phyloP scores from a whole-genome alignment of 2,329 filamentous ascomycete genomes.

The Acrodontium crateriforme region DNA sequence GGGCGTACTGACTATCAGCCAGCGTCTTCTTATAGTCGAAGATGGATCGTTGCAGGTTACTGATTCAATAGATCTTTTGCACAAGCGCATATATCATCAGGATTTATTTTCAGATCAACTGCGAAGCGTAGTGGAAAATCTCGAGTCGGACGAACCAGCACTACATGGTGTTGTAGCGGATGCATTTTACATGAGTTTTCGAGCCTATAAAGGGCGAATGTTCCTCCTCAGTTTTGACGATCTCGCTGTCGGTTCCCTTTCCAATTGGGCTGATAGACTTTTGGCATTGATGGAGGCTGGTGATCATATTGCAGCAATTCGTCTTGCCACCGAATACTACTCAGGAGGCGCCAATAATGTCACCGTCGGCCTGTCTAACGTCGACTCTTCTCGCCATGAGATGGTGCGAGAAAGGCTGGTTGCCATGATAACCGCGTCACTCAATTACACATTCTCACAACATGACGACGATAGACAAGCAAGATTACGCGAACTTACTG shows the following conservation, averaged over 20 bases:
- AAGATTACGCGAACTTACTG: slow-evolving; percentile 63
- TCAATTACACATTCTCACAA: slow-evolving; percentile 71
- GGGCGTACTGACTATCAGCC: slow-evolving; percentile 83
- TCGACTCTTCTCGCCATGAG: slow-evolving; percentile 57
- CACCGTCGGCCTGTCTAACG: slow-evolving; percentile 83
- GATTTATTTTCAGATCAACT: slow-evolving; percentile 85
- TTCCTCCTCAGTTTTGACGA: slow-evolving; percentile 93
- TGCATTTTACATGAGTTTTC: slow-evolving; percentile 96
- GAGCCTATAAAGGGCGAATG: slow-evolving; percentile 81
- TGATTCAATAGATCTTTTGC: slow-evolving; percentile 81
- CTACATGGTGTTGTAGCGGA: slow-evolving; percentile 96
- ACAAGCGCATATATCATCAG: slow-evolving; percentile 82
- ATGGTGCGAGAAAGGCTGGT: slow-evolving; percentile 80
- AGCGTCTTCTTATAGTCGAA: slow-evolving; percentile 82
- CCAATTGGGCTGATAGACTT: slow-evolving; percentile 92
- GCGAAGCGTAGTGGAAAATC: slow-evolving; percentile 68
- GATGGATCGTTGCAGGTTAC: slow-evolving; percentile 81
- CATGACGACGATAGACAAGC: slow-evolving; percentile 38
- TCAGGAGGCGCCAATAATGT: slow-evolving; percentile 83
- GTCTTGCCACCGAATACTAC: slow-evolving; percentile 84
- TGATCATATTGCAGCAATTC: slow-evolving; percentile 87
- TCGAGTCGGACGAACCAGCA: slow-evolving; percentile 73
- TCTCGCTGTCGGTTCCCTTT: slow-evolving; percentile 76
- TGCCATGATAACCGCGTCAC: slow-evolving; percentile 83
- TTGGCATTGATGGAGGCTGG: slow-evolving; percentile 91